Evolutionary conservation across 495 filamentous ascomycete genomes (phyloP).

Genomic region (Trichoderma reesei): DNA sequence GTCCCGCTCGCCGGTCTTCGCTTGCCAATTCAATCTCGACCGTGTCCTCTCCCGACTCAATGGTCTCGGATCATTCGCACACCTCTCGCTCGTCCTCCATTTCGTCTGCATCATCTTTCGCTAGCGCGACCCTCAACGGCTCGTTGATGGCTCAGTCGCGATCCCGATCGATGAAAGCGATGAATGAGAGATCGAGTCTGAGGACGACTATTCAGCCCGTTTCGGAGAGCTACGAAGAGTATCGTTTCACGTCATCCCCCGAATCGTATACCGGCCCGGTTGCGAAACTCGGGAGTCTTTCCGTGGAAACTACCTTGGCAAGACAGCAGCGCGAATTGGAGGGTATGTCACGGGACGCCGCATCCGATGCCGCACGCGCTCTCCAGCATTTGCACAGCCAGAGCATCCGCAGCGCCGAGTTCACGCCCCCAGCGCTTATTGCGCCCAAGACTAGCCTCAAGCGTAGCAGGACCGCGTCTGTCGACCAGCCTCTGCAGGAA

Average conservation of each 20-base stretch:
- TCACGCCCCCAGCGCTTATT: constrained; percentile 16
- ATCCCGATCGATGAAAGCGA: constrained; percentile 62
- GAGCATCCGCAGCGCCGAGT: constrained; percentile 26
- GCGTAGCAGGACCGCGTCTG: constrained; percentile 58
- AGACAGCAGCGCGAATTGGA: constrained; percentile 34
- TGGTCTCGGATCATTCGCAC: constrained; percentile 75
- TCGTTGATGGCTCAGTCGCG: constrained; percentile 76
- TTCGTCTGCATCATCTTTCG: constrained; percentile 58
- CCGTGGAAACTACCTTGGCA: constrained; percentile 39
- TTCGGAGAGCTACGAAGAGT: constrained; percentile 45
- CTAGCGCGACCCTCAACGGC: constrained; percentile 56
- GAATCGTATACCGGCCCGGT: constrained; percentile 48
- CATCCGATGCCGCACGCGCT: constrained; percentile 52
- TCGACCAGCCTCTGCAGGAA: constrained; percentile 58
- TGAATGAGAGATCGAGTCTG: constrained; percentile 40
- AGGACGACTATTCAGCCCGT: constrained; percentile 40
- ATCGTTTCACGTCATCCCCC: constrained; percentile 49
- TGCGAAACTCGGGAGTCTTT: constrained; percentile 42
- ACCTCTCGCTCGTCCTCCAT: constrained; percentile 66
- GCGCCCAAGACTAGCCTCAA: constrained; percentile 39
- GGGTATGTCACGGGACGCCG: constrained; percentile 26
- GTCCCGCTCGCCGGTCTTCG: constrained; percentile 60
- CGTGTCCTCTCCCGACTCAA: constrained; percentile 79
- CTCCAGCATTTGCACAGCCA: constrained; percentile 53
- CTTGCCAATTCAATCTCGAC: constrained; percentile 67